A percentile compares a stretch with the other conserved stretches of the same genome.
phyloP scores from a whole-genome alignment of 352 stramenopile genomes.

The Phytophthora vignae region DNA sequence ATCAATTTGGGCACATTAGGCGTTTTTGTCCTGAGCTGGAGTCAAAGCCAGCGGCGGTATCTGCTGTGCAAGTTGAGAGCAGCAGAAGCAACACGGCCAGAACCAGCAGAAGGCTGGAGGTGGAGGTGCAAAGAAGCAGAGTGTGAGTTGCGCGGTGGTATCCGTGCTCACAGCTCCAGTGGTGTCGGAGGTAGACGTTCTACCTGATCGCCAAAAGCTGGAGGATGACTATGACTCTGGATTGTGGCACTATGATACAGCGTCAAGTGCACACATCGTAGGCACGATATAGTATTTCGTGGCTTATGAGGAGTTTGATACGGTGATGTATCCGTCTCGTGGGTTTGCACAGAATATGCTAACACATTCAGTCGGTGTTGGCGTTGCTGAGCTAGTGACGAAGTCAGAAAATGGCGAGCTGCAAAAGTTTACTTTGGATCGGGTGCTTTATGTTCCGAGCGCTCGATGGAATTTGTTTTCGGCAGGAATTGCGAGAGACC shows the following conservation, averaged over 20 bases:
- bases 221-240: conserved; percentile 5
- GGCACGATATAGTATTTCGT: neutral
- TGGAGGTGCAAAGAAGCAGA: neutral
- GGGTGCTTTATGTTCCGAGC: too few relatives aligned
- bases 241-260: neutral
- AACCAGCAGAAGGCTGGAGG: neutral
- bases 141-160: neutral
- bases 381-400: neutral
- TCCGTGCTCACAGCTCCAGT: neutral
- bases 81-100: neutral
- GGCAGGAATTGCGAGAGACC: too few relatives aligned
- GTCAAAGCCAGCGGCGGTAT: neutral
- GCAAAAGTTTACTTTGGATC: too few relatives aligned
- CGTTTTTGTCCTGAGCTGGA: neutral
- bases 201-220: neutral
- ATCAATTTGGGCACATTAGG: neutral
- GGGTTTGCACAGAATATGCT: neutral
- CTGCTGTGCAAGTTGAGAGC: neutral
- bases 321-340: neutral
- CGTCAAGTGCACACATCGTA: neutral
- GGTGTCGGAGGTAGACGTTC: conserved; percentile 2
- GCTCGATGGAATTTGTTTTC: too few relatives aligned
- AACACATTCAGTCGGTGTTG: neutral
- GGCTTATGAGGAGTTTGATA: conserved; percentile 1
- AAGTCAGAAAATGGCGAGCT: too few relatives aligned